A percentile compares a stretch with the other conserved stretches of the same genome.
Conservation (phyloP, 257 asterid species). For the Solanum dulcamara region DNA sequence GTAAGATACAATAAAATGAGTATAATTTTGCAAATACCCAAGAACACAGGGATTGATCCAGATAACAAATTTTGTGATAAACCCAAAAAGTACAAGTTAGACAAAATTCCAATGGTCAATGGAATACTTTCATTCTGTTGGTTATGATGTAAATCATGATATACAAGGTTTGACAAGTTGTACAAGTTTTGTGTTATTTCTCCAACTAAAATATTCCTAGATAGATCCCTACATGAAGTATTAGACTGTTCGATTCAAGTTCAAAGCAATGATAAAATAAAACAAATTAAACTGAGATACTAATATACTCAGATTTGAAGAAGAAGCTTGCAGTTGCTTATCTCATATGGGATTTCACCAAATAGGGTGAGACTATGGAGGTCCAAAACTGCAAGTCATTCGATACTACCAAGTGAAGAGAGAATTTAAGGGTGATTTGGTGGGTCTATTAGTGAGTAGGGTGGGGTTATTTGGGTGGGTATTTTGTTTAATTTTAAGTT, state of each 20-base stretch:
- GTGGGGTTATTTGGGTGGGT: too few relatives aligned
- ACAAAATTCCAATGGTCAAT: slow-evolving; percentile 40
- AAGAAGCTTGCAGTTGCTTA: slow-evolving; percentile 68
- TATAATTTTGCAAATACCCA: slow-evolving; percentile 39
- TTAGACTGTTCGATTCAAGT: background rate
- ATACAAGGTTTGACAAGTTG: slow-evolving; percentile 53
- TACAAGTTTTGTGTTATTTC: slow-evolving; percentile 44
- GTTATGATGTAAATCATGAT: slow-evolving; percentile 69
- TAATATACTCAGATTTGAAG: slow-evolving; percentile 68
- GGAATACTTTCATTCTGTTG: slow-evolving; percentile 60
- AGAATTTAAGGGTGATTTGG: too few relatives aligned
- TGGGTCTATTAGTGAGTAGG: too few relatives aligned
- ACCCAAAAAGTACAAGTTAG: slow-evolving; percentile 53
- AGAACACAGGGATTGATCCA: slow-evolving; percentile 54
- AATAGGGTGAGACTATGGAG: slow-evolving; percentile 47
- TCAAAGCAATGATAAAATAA: background rate
- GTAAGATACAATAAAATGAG: slow-evolving; percentile 67
- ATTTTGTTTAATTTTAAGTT: too few relatives aligned
- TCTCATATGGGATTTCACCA: slow-evolving; percentile 64
- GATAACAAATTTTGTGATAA: slow-evolving; percentile 52
- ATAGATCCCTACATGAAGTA: slow-evolving; percentile 52
- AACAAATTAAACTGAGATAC: background rate
- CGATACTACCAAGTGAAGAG: slow-evolving; percentile 58
- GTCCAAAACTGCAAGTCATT: slow-evolving; percentile 82
- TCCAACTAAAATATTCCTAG: slow-evolving; percentile 57